Evolutionary conservation across 2,329 filamentous ascomycete species (phyloP), one percentile per base, ranked within the genome.

Genomic region (Colletotrichum incanum): DNA sequence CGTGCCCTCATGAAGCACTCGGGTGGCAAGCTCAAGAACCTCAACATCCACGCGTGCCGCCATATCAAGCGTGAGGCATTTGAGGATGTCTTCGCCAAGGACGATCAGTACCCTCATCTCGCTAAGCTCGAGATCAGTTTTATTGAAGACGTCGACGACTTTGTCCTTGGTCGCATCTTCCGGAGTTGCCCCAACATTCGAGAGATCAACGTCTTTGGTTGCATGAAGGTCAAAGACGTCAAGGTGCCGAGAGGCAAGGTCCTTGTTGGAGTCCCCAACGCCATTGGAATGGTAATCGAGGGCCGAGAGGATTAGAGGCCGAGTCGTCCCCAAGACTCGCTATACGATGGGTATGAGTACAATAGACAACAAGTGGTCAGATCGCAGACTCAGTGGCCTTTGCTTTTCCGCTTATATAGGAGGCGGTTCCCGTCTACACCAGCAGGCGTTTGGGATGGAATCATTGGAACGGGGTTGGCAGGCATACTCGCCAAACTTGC

Each of bases 41-140:
- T 98, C 43, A 93, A 97, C 78, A 85, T 98, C n/a, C 90, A 94
- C 18, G 93, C 93, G 0, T 97, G 94, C 78, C 92, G 96, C 3
- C 93, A 98, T 79, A 95, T 98, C 74, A 88, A 90, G 1, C 86
- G 88, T 43, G 83, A 88, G 20, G 91, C 93, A 0, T 95, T 98
- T 71, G 90, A 94, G 73, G 87, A 92, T 12, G 92, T 93, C 0
- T 98, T 98, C 77, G 83, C 85, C 7, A 81, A 83, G 11, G 86
- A 86, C 31, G 89, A 87, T 55, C 74, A 65, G 1, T 98, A 97
- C 76, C 90, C 92, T 0, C 85, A 90, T 14, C 85, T 98, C 43
- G 84, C 85, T 72, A 89, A 93, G 69, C 84, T 98, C 54, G 94
- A 97, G 79, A 85, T 96, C 54, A 93, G 92, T 65, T 97, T 97